phyloP scores from a whole-genome alignment of 495 filamentous ascomycete genomes.

The Sphaerosporella brunnea region DNA sequence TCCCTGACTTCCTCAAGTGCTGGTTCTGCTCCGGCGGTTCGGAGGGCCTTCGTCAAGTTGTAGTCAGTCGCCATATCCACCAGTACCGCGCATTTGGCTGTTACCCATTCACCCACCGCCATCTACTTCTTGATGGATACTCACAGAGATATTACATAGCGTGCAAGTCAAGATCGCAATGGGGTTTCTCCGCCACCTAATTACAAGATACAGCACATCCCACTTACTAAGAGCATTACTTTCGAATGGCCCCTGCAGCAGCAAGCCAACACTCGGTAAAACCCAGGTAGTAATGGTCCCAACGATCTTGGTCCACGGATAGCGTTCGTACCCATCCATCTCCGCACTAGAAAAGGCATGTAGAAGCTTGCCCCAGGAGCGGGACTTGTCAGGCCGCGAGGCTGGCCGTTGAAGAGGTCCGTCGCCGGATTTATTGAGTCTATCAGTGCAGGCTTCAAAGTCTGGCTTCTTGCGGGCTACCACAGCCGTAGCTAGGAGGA shows the following conservation, averaged over 20 bases:
- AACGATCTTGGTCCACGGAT: slow-evolving; percentile 26
- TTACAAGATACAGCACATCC: slow-evolving; percentile 26
- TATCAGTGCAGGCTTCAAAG: too few relatives aligned
- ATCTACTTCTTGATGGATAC: neutral
- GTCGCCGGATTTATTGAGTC: too few relatives aligned
- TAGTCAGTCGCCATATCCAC: slow-evolving; percentile 31
- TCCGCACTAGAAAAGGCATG: too few relatives aligned
- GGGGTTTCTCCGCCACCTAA: slow-evolving; percentile 29
- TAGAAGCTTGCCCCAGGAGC: too few relatives aligned
- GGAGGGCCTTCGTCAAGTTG: slow-evolving; percentile 4
- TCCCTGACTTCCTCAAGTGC: slow-evolving; percentile 30
- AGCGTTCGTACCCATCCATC: slow-evolving; percentile 15
- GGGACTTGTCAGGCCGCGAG: too few relatives aligned
- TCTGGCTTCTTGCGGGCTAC: too few relatives aligned
- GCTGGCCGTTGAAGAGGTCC: too few relatives aligned
- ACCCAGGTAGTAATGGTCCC: slow-evolving; percentile 34
- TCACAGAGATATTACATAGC: slow-evolving; percentile 32
- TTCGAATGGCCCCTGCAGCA: slow-evolving; percentile 33
- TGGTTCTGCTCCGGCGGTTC: slow-evolving; percentile 17
- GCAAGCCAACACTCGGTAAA: slow-evolving; percentile 30
- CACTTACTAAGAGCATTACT: slow-evolving; percentile 29
- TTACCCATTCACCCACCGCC: slow-evolving; percentile 17
- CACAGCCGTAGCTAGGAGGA: too few relatives aligned
- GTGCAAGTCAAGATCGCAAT: slow-evolving; percentile 30
- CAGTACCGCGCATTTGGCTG: slow-evolving; percentile 32